Conservation (phyloP, 495 filamentous ascomycete species). For the Margaritispora aquatica region DNA sequence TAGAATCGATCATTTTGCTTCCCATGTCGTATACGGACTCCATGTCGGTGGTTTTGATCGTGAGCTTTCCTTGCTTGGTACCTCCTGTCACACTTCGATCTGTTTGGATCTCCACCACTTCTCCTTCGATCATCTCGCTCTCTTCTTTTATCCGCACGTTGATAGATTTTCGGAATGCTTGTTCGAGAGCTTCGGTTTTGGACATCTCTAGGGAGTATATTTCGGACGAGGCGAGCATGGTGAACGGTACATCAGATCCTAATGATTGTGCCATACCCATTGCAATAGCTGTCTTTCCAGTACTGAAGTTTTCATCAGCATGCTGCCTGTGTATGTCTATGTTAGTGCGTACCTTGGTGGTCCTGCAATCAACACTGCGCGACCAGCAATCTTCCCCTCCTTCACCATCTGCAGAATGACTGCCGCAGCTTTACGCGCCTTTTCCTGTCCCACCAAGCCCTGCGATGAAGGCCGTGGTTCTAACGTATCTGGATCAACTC, state of each 20-base stretch:
- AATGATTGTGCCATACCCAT: constrained; percentile 98
- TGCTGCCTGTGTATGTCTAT: constrained; percentile 3
- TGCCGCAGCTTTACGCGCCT: constrained; percentile 91
- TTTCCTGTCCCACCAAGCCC: constrained; percentile 94
- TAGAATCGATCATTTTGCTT: constrained; percentile 97
- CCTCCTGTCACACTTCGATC: constrained; percentile 93
- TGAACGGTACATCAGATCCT: constrained; percentile 91
- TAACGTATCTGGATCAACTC: constrained; percentile 86
- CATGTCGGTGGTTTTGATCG: constrained; percentile 99
- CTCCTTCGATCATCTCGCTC: constrained; percentile 97
- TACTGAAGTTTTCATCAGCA: constrained; percentile 40
- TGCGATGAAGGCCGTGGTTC: constrained; percentile 83
- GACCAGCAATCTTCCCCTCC: constrained; percentile 94
- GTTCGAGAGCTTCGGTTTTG: constrained; percentile 95
- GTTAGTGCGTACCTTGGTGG: constrained; percentile 58
- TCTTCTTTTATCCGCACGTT: constrained; percentile 96
- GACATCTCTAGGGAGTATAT: constrained; percentile 99
- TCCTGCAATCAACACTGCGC: constrained; percentile 90
- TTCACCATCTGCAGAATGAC: constrained; percentile 98
- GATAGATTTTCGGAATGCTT: constrained; percentile 96
- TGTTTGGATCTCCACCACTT: constrained; percentile 99
- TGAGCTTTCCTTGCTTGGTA: constrained; percentile 97
- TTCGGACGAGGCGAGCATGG: constrained; percentile 88
- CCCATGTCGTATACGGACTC: constrained; percentile 99
- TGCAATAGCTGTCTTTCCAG: constrained; percentile 96